Conservation (phyloP, 768 basidiomycete species). For the Boletus reticuloceps region DNA sequence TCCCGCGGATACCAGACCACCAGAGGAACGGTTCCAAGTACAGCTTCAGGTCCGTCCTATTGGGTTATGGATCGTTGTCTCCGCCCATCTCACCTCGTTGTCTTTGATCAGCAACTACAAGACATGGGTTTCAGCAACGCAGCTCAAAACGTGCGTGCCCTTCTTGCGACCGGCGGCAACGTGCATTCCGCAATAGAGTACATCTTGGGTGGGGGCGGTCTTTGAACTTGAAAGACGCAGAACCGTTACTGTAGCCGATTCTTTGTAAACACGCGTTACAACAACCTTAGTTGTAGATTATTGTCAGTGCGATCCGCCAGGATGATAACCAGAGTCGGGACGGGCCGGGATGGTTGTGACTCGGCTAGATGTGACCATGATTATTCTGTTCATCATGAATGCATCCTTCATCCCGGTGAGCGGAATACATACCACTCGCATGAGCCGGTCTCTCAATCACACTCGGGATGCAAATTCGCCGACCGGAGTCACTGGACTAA, state of each 20-base stretch:
- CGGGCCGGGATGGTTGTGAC: no score
- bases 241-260: background rate
- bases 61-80: background rate
- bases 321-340: no score
- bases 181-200: constrained; percentile 92
- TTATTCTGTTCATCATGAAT: no score
- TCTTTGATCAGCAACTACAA: constrained; percentile 77
- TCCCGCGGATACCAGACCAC: constrained; percentile 68
- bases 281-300: background rate
- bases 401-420: no score
- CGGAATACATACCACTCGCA: no score
- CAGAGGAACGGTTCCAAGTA: constrained; percentile 91
- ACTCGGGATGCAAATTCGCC: no score
- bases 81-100: background rate
- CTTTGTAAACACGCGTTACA: background rate
- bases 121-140: constrained; percentile 96
- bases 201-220: constrained; percentile 77
- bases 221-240: constrained; percentile 3
- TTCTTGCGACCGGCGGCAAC: constrained; percentile 90
- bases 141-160: constrained; percentile 82
- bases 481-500: no score
- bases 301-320: background rate
- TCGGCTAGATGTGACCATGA: no score
- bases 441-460: no score
- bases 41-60: constrained; percentile 63